Conservation (phyloP, 2,329 filamentous ascomycete species). For the Calonectria ilicicola region DNA sequence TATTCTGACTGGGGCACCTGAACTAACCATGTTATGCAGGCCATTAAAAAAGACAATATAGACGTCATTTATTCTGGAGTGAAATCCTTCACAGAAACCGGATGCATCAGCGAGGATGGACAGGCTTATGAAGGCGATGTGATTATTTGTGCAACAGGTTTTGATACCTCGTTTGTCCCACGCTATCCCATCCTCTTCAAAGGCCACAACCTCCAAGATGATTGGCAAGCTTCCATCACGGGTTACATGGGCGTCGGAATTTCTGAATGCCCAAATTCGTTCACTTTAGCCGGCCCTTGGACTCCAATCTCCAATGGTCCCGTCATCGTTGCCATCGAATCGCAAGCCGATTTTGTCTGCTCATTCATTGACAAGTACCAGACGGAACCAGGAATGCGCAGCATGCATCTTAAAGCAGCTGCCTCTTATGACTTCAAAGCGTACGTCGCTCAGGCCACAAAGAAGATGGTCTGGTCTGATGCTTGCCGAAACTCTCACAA, state of each 20-base stretch:
- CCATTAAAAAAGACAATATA: neutral
- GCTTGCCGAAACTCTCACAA: constrained; percentile 27
- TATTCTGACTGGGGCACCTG: too few species aligned
- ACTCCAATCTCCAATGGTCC: constrained; percentile 1
- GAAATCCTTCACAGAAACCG: neutral
- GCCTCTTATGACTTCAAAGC: constrained; percentile 15
- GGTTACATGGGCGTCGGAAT: neutral
- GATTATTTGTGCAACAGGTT: neutral
- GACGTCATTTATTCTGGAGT: neutral
- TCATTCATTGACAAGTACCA: constrained; percentile 33
- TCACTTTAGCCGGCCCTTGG: neutral
- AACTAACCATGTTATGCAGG: neutral
- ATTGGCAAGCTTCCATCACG: neutral
- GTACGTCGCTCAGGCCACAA: constrained; percentile 22
- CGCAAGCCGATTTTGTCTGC: constrained; percentile 24
- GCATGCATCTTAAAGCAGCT: constrained; percentile 19
- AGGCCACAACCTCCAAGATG: neutral
- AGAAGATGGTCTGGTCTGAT: constrained; percentile 33
- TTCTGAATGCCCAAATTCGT: neutral
- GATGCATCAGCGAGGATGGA: neutral
- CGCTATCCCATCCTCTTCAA: neutral
- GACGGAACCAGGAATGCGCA: constrained; percentile 15
- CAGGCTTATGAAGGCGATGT: neutral
- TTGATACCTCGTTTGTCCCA: neutral
- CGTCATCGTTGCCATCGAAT: constrained; percentile 26